Evolutionary conservation across 73 alveolate species (phyloP).

Genomic region (Symbiodinium pilosum): DNA sequence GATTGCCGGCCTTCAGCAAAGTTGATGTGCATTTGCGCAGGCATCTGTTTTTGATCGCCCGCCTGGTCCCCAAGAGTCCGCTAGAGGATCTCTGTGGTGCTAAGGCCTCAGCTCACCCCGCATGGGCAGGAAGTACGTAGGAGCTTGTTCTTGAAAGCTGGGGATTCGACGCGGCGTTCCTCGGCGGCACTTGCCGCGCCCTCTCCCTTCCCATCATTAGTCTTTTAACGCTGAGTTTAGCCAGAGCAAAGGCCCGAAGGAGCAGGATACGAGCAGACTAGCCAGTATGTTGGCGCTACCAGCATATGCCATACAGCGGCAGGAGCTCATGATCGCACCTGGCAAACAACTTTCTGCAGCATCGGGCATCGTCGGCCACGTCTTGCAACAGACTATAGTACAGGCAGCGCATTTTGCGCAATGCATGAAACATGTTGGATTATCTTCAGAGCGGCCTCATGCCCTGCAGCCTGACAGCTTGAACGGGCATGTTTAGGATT

Average conservation of each 20-base stretch:
- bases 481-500: constrained; percentile 48
- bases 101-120: neutral
- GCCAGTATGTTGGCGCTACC: no score
- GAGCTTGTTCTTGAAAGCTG: no score
- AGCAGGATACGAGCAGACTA: no score
- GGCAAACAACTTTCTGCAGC: neutral
- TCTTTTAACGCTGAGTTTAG: neutral
- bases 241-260: no score
- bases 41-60: neutral
- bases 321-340: no score
- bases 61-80: neutral
- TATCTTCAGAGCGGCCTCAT: neutral
- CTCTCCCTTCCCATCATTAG: neutral
- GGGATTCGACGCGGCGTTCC: neutral
- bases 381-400: neutral
- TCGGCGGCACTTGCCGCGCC: constrained; percentile 16
- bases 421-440: no score
- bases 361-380: neutral
- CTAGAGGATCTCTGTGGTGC: constrained; percentile 20
- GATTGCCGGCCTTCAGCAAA: neutral
- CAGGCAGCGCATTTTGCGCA: neutral
- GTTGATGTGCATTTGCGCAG: neutral
- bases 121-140: neutral
- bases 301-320: no score
- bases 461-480: constrained; percentile 21